Evolutionary conservation across 73 alveolate genomes (phyloP).

Genomic region (Paramecium sonneborni): DNA sequence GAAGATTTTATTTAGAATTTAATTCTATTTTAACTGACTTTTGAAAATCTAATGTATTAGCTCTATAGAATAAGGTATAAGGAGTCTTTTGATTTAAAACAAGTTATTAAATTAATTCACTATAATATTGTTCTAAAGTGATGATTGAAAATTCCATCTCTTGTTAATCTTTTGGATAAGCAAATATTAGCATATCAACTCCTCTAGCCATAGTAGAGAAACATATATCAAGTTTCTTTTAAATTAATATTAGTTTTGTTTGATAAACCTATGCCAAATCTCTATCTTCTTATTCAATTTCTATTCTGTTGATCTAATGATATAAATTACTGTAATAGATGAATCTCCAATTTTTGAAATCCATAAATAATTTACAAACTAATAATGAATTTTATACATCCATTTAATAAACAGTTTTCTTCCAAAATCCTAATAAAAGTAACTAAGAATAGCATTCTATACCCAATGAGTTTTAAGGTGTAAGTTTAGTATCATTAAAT

Average conservation of each 20-base stretch:
- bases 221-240: constrained; percentile 5
- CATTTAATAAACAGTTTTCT: constrained; percentile 60
- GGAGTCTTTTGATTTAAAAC: not conserved
- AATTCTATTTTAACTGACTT: not conserved
- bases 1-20: not conserved
- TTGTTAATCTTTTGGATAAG: not conserved
- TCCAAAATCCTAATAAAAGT: constrained; percentile 68
- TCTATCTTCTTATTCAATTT: not conserved
- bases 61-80: not conserved
- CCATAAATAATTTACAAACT: constrained; percentile 57
- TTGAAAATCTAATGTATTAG: not conserved
- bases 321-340: not conserved
- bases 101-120: not conserved
- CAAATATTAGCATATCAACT: not conserved
- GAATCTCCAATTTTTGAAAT: constrained; percentile 47
- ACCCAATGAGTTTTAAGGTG: constrained; percentile 51
- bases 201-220: not conserved
- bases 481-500: not conserved
- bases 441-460: constrained; percentile 42
- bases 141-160: not conserved
- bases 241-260: not conserved
- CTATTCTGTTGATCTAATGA: not conserved
- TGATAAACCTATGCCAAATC: not conserved
- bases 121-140: not conserved
- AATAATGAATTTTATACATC: constrained; percentile 46